Base-by-base conservation (phyloP, 2,329 filamentous ascomycete genomes). In the Teratosphaeria destructans region DNA sequence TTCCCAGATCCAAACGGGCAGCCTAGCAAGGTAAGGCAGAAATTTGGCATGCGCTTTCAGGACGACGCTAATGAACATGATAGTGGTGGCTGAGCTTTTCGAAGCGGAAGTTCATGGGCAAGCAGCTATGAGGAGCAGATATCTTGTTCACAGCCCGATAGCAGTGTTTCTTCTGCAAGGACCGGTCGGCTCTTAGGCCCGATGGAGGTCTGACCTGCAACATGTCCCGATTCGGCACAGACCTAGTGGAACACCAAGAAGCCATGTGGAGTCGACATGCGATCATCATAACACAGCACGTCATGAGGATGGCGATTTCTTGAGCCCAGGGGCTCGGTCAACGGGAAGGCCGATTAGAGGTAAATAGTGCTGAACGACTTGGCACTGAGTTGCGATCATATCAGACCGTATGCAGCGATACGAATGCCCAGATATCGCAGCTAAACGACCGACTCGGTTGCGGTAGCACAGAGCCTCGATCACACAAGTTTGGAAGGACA, bases 101-200 rank as follows among this genome's bases (percentile, higher is more conserved):
- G 58, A 97, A 97, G 86, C 87, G 94, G 78, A 96, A 96, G 85
- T 99, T 99, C 73, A 97, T 99, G 94, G 92, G 92, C 74, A 97
- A 97, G 85, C 71, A 76, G 57, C 64, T 75, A 62, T 75, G 66
- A 73, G 57, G 35, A 52, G 37, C 37, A 43, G 12, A 43, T 32
- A 32, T 32, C 29, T 32, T 32, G 29, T 32, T 5, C 29, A 32
- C 29, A 32, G 29, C 29, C 5, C 4, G 29, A 32, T 7, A 32
- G 29, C 29, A 32, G 29, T 32, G 29, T 32, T 32, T 32, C 29
- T 32, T 39, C 37, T 39, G 37, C 43, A 49, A 19, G 6, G 43
- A 23, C 43, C 19, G 16, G 43, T n/a, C 5, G 19, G 43, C 43
- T 19, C n/a, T 49, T n/a, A 49, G 5, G 43, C 43, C 16, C 16